Conservation (phyloP, 2,329 filamentous ascomycete species). For the Trichoderma afroharzianum region DNA sequence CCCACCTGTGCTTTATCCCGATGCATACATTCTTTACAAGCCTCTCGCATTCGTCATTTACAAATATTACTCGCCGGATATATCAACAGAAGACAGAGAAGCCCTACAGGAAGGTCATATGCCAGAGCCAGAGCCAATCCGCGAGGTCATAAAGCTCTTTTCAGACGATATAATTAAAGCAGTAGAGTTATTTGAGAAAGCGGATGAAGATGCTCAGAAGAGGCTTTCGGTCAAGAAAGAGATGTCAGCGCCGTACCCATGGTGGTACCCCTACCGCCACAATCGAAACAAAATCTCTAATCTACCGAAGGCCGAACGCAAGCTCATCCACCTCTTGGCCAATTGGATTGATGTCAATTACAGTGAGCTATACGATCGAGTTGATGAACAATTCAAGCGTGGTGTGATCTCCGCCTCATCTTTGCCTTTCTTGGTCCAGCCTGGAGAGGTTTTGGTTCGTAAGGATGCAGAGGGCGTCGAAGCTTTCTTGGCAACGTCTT, state of each 20-base stretch:
- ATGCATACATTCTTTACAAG: neutral
- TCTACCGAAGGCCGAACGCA: neutral
- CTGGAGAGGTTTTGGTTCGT: neutral
- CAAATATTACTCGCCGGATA: neutral
- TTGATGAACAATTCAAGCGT: neutral
- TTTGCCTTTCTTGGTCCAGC: neutral
- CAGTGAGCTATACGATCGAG: neutral
- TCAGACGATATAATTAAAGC: neutral
- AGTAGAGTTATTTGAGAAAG: neutral
- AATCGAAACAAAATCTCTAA: neutral
- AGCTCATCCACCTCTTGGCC: neutral
- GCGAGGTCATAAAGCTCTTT: neutral
- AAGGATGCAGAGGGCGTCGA: neutral
- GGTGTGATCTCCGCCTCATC: neutral
- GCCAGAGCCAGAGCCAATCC: neutral
- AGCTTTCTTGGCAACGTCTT: neutral
- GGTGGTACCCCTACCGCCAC: neutral
- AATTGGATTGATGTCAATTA: neutral
- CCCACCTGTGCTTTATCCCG: neutral
- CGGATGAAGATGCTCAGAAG: neutral
- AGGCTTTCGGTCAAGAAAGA: neutral
- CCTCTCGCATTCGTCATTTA: neutral
- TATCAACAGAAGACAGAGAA: neutral
- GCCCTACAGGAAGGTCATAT: neutral
- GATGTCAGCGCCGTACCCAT: neutral